Evolutionary conservation across 2,329 filamentous ascomycete genomes (phyloP).

Genomic region (Hypoxylon sp.): DNA sequence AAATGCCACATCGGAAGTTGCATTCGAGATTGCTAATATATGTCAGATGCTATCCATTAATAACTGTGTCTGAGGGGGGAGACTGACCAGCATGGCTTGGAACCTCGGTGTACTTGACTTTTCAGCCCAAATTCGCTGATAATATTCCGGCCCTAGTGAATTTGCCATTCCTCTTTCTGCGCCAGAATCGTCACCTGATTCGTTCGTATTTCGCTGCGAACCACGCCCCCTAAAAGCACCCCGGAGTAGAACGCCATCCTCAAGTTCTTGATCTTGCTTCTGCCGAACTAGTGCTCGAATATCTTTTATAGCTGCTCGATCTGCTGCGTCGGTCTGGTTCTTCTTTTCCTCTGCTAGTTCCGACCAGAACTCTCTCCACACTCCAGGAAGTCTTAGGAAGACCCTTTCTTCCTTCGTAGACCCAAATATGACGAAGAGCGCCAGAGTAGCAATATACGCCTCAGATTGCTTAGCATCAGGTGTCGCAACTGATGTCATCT

Average conservation of each 20-base stretch:
- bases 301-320: slow-evolving; percentile 77
- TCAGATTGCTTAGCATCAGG: slow-evolving; percentile 87
- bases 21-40: slow-evolving; percentile 71
- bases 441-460: slow-evolving; percentile 84
- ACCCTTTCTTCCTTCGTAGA: slow-evolving; percentile 88
- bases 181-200: slow-evolving; percentile 64
- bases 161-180: slow-evolving; percentile 62
- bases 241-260: slow-evolving; percentile 82
- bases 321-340: slow-evolving; percentile 76
- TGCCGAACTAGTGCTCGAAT: slow-evolving; percentile 79
- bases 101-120: slow-evolving; percentile 74
- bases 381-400: slow-evolving; percentile 80
- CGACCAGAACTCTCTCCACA: slow-evolving; percentile 88
- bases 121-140: slow-evolving; percentile 72
- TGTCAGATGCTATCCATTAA: slow-evolving; percentile 23
- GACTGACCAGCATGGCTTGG: slow-evolving; percentile 80
- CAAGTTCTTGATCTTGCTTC: slow-evolving; percentile 77
- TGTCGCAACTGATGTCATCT: slow-evolving; percentile 82
- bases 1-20: slow-evolving; percentile 93
- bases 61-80: too few species aligned
- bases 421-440: slow-evolving; percentile 85
- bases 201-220: slow-evolving; percentile 62
- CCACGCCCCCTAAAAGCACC: slow-evolving; percentile 79
- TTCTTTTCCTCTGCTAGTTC: slow-evolving; percentile 83
- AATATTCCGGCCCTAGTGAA: slow-evolving; percentile 62